These are phyloP conservation scores for Leccinum variicolor DNA, from an alignment of 768 basidiomycete genomes.

Conservation along the genomic window DNA sequence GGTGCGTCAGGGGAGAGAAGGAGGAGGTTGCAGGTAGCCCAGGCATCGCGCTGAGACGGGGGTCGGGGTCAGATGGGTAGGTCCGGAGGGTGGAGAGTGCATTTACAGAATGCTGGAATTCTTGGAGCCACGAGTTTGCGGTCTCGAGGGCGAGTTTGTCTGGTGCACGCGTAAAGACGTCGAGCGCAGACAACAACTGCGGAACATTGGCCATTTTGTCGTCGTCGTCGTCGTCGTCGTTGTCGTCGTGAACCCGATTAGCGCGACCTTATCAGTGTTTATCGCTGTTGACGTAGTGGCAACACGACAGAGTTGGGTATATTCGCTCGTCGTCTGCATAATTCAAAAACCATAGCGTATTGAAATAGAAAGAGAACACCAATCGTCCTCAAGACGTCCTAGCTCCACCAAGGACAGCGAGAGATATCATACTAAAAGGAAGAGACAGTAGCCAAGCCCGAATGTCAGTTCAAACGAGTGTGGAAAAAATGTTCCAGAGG, in stretches of 20 bases:
- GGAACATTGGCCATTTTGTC: constrained; percentile 64
- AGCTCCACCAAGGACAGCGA: constrained; percentile 36
- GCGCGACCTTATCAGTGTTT: constrained; percentile 25
- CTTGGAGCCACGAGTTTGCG: constrained; percentile 94
- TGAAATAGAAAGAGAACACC: constrained; percentile 8
- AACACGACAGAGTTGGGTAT: constrained; percentile 33
- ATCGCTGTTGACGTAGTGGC: constrained; percentile 32
- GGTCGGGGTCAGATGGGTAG: constrained; percentile 64
- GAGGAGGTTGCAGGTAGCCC: constrained; percentile 92
- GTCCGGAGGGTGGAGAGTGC: constrained; percentile 64
- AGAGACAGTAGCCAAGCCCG: constrained; percentile 43
- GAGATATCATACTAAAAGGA: constrained; percentile 46
- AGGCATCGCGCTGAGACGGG: constrained; percentile 87
- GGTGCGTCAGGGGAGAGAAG: constrained; percentile 79
- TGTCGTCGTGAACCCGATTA: constrained; percentile 3
- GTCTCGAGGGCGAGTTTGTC: constrained; percentile 79
- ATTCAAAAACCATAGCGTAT: constrained; percentile 13
- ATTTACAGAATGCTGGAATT: constrained; percentile 99
- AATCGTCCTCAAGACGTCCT: constrained; percentile 25
- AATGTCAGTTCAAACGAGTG: constrained; percentile 61
- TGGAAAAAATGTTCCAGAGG: constrained; percentile 45
- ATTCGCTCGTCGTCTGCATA: constrained; percentile 20
- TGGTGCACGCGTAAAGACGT: constrained; percentile 77
- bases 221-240: constrained; percentile 12
- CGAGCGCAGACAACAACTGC: constrained; percentile 70